Evolutionary conservation across 2,329 filamentous ascomycete species (phyloP).

Genomic region (Fusarium sororula): DNA sequence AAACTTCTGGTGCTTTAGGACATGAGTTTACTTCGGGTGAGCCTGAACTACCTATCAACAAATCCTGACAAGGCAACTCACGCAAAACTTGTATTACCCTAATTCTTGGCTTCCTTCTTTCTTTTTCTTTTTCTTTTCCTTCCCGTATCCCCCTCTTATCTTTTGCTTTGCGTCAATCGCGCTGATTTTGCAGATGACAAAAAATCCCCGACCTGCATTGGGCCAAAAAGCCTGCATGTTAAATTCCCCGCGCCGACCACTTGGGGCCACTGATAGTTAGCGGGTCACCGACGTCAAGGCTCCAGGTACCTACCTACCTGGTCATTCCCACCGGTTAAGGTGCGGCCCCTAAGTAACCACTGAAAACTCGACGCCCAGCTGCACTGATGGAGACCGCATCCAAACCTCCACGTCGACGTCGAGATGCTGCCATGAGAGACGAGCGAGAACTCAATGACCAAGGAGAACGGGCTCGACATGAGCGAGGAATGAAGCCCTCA

Average conservation of each 20-base stretch:
- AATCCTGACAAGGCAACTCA: neutral
- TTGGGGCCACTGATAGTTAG: conserved; percentile 28
- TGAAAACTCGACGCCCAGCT: conserved; percentile 52
- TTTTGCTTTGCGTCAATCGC: neutral
- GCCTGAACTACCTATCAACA: conserved; percentile 1
- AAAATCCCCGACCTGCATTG: conserved; percentile 10
- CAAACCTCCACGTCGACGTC: conserved; percentile 48
- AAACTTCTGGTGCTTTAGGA: neutral
- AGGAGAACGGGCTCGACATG: conserved; percentile 49
- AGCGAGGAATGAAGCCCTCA: conserved; percentile 47
- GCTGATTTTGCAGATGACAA: conserved; percentile 15
- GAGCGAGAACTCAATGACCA: conserved; percentile 49
- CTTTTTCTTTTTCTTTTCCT: neutral
- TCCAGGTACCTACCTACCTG: conserved; percentile 33
- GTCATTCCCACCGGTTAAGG: conserved; percentile 47
- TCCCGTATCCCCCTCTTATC: too few species aligned
- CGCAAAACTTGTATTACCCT: neutral
- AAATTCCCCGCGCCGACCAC: conserved; percentile 31
- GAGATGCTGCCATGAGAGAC: conserved; percentile 55
- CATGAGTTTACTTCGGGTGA: neutral
- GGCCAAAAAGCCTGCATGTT: conserved; percentile 4
- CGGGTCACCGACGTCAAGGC: conserved; percentile 17
- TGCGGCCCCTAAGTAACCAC: conserved; percentile 40
- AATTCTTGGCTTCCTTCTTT: neutral
- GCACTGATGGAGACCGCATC: conserved; percentile 44